phyloP scores from a whole-genome alignment of 139 green algal genomes.

The Ettlia oleoabundans region DNA sequence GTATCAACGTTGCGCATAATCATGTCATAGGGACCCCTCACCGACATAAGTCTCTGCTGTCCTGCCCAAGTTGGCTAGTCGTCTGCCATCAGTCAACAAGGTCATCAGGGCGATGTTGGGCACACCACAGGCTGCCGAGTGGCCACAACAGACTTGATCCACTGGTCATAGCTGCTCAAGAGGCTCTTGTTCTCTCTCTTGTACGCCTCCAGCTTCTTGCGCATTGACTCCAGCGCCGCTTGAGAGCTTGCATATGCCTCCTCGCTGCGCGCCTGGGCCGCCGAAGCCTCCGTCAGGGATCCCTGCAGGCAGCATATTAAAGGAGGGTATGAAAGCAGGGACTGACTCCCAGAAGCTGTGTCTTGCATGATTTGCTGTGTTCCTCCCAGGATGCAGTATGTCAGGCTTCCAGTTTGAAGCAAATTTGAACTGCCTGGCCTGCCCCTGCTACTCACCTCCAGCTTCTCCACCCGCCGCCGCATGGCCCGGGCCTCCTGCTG shows the following conservation, averaged over 20 bases:
- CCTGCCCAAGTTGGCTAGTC: too few species aligned
- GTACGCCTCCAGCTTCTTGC: slow-evolving; percentile 43
- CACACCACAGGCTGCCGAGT: slow-evolving; percentile 21
- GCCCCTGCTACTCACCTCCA: slow-evolving; percentile 51
- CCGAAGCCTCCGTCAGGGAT: slow-evolving; percentile 17
- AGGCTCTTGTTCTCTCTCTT: slow-evolving; percentile 49
- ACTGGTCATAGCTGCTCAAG: slow-evolving; percentile 43
- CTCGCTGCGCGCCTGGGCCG: slow-evolving; percentile 1
- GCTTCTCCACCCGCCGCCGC: slow-evolving; percentile 26
- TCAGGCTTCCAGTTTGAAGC: too few species aligned
- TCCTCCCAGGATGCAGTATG: too few species aligned
- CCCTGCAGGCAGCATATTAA: too few species aligned
- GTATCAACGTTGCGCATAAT: too few species aligned
- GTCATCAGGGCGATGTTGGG: slow-evolving; percentile 6
- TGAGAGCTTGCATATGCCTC: slow-evolving; percentile 11
- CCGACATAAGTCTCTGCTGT: too few species aligned
- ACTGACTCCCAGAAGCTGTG: too few species aligned
- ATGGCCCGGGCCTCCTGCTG: slow-evolving; percentile 40
- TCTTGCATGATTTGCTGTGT: too few species aligned
- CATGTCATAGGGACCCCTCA: too few species aligned
- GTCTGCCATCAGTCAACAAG: neutral
- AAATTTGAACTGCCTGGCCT: too few species aligned
- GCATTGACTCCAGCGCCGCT: slow-evolving; percentile 40
- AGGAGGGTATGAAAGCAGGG: too few species aligned
- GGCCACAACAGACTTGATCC: slow-evolving; percentile 42